Conservation (phyloP, 164 flowering plant genomes). For the Tetracentron sinense region DNA sequence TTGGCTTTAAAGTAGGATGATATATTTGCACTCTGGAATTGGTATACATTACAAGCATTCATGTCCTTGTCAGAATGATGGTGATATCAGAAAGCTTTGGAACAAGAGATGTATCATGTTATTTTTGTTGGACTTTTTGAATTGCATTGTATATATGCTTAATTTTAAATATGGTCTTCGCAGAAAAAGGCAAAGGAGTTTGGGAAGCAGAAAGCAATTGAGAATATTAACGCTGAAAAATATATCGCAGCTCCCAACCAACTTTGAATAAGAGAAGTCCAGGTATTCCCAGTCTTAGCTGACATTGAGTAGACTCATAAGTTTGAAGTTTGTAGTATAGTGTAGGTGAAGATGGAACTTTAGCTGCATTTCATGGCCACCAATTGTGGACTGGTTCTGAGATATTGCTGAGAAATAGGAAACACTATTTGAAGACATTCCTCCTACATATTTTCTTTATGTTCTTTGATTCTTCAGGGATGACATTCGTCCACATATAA, state of each 20-base stretch:
- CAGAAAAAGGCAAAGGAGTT: conserved; percentile 71
- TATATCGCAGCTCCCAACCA: conserved; percentile 45
- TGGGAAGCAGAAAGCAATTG: conserved; percentile 39
- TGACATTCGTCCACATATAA: no score
- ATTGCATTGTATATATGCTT: background rate
- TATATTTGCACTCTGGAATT: background rate
- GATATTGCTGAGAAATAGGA: no score
- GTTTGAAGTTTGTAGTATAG: no score
- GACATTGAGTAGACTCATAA: no score
- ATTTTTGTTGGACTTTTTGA: background rate
- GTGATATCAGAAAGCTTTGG: no score
- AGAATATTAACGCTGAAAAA: conserved; percentile 44
- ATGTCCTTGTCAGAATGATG: no score
- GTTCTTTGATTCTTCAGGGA: no score
- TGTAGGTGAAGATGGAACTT: no score
- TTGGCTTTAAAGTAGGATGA: background rate
- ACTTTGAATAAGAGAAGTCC: conserved; percentile 43
- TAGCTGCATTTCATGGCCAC: no score
- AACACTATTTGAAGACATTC: no score
- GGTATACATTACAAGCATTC: background rate
- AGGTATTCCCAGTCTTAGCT: conserved; percentile 10
- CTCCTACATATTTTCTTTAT: no score
- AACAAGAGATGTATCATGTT: background rate
- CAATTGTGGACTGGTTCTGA: no score
- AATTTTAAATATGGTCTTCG: conserved; percentile 4